Evolutionary conservation across 345 rosid genomes (phyloP).

Genomic region (Euclidium syriacum): DNA sequence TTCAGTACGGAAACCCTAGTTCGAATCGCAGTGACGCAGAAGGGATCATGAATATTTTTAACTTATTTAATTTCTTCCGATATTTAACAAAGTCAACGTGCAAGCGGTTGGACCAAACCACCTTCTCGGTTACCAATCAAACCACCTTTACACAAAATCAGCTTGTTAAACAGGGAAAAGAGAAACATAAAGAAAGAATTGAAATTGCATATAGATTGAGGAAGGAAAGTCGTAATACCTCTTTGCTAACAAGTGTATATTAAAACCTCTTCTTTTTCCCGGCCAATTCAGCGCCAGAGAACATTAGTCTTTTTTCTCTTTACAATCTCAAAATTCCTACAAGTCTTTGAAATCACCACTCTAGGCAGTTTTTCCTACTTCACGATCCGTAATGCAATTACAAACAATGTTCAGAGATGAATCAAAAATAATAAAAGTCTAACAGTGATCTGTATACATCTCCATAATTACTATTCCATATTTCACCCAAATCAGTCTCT

Average conservation of each 20-base stretch:
- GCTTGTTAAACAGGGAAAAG: background rate
- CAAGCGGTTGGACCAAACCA: background rate
- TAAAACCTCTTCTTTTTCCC: background rate
- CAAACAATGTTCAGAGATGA: too few species aligned
- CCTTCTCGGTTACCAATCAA: too few species aligned
- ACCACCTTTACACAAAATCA: too few species aligned
- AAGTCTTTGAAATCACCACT: too few species aligned
- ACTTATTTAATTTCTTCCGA: background rate
- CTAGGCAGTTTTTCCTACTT: too few species aligned
- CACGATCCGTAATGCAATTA: too few species aligned
- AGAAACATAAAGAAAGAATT: too few species aligned
- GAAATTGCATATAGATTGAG: background rate
- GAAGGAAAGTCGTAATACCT: constrained; percentile 31
- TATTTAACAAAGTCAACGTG: constrained; percentile 7
- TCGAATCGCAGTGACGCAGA: constrained; percentile 44
- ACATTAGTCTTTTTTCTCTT: too few species aligned
- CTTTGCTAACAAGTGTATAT: constrained; percentile 17
- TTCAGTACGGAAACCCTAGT: constrained; percentile 48
- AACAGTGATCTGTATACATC: background rate
- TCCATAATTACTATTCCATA: background rate
- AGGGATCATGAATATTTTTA: background rate
- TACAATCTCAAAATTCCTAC: background rate
- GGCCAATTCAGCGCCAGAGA: too few species aligned
- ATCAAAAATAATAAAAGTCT: too few species aligned
- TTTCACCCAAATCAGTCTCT: too few species aligned